Percentiles rank a stretch among this genome's conserved stretches.
These are phyloP conservation scores for Tirmania nivea DNA, from an alignment of 495 filamentous ascomycete genomes.

Conservation along the genomic window DNA sequence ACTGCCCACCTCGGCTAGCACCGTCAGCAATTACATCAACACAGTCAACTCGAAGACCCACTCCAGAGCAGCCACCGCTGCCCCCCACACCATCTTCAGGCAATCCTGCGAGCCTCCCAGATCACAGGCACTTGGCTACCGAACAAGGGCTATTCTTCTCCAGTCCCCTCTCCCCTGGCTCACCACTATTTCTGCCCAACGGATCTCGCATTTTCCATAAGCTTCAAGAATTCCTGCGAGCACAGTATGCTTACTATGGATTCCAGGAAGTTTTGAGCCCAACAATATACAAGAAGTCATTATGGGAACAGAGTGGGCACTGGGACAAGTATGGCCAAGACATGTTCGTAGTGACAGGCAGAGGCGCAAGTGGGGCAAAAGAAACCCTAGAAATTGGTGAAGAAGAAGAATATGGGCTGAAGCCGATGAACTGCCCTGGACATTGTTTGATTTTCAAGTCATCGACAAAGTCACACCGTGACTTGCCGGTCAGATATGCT, in stretches of 20 bases:
- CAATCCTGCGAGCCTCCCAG: not conserved
- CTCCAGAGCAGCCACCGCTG: too few relatives aligned
- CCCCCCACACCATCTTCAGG: not conserved
- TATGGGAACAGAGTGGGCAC: slow-evolving; percentile 80
- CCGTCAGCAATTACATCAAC: too few relatives aligned
- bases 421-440: slow-evolving; percentile 94
- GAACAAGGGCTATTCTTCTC: slow-evolving; percentile 60
- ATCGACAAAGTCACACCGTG: slow-evolving; percentile 44
- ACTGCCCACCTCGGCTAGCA: too few relatives aligned
- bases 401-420: slow-evolving; percentile 67
- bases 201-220: slow-evolving; percentile 77
- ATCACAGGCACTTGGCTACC: slow-evolving; percentile 46
- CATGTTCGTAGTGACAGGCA: slow-evolving; percentile 72
- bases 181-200: slow-evolving; percentile 69
- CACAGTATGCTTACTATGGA: slow-evolving; percentile 69
- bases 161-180: slow-evolving; percentile 62
- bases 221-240: slow-evolving; percentile 61
- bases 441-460: slow-evolving; percentile 69
- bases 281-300: slow-evolving; percentile 74
- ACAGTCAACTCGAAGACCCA: too few relatives aligned
- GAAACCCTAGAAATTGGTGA: slow-evolving; percentile 18
- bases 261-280: slow-evolving; percentile 85
- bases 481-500: slow-evolving; percentile 74
- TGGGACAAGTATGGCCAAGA: slow-evolving; percentile 88
- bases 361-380: slow-evolving; percentile 28